Percentiles rank a stretch among this genome's conserved stretches.
These are phyloP conservation scores for Pholiota conissans DNA, from an alignment of 768 basidiomycete species.

Conservation along the genomic window DNA sequence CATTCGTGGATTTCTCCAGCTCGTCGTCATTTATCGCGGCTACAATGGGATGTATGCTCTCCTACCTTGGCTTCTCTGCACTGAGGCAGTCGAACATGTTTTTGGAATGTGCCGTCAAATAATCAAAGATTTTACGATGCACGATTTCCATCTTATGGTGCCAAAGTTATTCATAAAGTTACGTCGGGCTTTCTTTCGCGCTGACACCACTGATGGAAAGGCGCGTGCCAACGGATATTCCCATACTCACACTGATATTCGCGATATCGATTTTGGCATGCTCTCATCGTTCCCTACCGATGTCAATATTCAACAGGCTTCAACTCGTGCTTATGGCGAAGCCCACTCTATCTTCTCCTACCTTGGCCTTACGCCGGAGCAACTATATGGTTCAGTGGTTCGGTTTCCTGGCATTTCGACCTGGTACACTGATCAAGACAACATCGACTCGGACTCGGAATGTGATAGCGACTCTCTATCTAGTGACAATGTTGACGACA, in stretches of 20 bases:
- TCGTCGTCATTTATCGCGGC: constrained; percentile 36
- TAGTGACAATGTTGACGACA: too few species aligned
- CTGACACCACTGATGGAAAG: neutral
- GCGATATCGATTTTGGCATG: neutral
- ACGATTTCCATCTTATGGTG: constrained; percentile 4
- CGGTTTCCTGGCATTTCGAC: too few species aligned
- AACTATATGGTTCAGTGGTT: too few species aligned
- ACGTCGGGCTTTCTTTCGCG: neutral
- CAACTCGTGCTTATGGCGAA: neutral
- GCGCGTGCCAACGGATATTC: neutral
- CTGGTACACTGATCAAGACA: too few species aligned
- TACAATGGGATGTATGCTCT: constrained; percentile 18
- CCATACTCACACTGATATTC: neutral
- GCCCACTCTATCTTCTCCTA: neutral
- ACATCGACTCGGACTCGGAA: too few species aligned
- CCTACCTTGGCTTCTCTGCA: constrained; percentile 27
- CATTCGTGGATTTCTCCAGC: constrained; percentile 28
- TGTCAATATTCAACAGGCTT: neutral
- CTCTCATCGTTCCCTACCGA: neutral
- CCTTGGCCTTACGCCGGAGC: neutral
- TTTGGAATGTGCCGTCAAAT: constrained; percentile 3
- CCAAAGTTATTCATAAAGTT: constrained; percentile 8
- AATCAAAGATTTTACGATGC: constrained; percentile 4
- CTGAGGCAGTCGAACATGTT: neutral
- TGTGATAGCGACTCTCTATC: too few species aligned